phyloP scores from a whole-genome alignment of 108 stramenopile genomes.

The Schizochytrium sp. region DNA sequence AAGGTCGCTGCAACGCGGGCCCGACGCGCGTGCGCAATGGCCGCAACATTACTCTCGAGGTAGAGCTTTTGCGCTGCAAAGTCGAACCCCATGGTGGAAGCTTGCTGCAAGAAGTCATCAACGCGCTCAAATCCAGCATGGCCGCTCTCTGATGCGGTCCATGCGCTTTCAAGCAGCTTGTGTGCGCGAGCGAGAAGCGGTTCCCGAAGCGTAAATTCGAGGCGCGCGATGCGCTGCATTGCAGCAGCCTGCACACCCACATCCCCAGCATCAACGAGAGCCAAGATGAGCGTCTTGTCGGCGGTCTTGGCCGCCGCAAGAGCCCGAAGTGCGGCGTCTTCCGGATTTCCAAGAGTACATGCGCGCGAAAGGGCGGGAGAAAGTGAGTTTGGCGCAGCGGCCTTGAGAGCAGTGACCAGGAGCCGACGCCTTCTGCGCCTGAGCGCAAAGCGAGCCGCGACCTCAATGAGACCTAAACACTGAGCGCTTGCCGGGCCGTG shows the following conservation, averaged over 20 bases:
- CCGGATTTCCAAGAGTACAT: background rate
- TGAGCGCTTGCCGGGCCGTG: background rate
- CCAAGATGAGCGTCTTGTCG: background rate
- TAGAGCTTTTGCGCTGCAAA: background rate
- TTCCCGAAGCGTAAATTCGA: background rate
- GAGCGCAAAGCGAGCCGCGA: background rate
- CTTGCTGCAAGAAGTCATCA: background rate
- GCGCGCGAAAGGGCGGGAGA: background rate
- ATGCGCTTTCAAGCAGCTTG: background rate
- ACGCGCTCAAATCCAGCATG: background rate
- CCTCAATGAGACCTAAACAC: background rate
- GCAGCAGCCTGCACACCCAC: background rate
- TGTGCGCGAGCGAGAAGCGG: background rate
- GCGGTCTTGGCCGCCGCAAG: background rate
- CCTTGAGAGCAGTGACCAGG: background rate
- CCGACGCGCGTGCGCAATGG: background rate
- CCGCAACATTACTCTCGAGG: background rate
- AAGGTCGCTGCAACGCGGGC: background rate
- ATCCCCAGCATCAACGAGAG: background rate
- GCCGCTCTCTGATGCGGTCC: background rate
- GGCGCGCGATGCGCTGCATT: background rate
- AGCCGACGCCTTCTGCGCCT: background rate
- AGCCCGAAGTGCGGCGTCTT: background rate
- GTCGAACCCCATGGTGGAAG: background rate
- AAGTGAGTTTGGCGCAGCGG: background rate